phyloP scores from a whole-genome alignment of 371 early-diverging fungal species.

The Mortierella sp. region DNA sequence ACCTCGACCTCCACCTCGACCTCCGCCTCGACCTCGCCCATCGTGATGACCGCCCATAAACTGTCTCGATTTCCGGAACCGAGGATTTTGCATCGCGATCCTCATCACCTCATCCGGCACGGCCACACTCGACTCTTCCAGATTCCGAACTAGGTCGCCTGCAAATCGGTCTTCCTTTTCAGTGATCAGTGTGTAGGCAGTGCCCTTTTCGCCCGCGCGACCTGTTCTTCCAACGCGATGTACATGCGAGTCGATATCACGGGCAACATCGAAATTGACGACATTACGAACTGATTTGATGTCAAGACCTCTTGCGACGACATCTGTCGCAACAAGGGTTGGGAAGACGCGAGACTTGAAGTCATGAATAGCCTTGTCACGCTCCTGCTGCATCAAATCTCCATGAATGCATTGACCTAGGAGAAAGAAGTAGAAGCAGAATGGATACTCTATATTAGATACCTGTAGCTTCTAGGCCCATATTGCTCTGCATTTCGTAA shows the following conservation, averaged over 20 bases:
- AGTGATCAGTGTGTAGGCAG: slow-evolving; percentile 76
- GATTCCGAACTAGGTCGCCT: slow-evolving; percentile 76
- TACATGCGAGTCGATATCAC: slow-evolving; percentile 83
- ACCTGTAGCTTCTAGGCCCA: neutral
- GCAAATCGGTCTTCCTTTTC: slow-evolving; percentile 83
- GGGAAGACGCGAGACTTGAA: slow-evolving; percentile 77
- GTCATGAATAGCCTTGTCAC: slow-evolving; percentile 91
- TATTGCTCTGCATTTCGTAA: neutral
- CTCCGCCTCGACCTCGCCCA: slow-evolving; percentile 57
- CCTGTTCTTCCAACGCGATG: slow-evolving; percentile 80
- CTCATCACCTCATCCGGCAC: slow-evolving; percentile 72
- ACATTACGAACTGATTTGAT: slow-evolving; percentile 78
- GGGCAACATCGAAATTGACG: slow-evolving; percentile 80
- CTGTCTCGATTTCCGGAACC: slow-evolving; percentile 68
- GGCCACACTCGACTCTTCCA: slow-evolving; percentile 73
- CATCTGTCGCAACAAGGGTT: slow-evolving; percentile 98
- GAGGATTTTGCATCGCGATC: slow-evolving; percentile 79
- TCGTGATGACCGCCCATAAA: slow-evolving; percentile 55
- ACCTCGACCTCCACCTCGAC: slow-evolving; percentile 58
- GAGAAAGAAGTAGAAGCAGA: neutral
- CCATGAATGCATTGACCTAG: slow-evolving; percentile 95
- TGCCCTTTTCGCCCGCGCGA: slow-evolving; percentile 81
- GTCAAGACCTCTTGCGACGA: slow-evolving; percentile 97
- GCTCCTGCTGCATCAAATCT: slow-evolving; percentile 95
- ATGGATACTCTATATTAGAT: neutral